Conservation (phyloP, 1,284 basidiomycete genomes). For the Moniliophthora roreri region DNA sequence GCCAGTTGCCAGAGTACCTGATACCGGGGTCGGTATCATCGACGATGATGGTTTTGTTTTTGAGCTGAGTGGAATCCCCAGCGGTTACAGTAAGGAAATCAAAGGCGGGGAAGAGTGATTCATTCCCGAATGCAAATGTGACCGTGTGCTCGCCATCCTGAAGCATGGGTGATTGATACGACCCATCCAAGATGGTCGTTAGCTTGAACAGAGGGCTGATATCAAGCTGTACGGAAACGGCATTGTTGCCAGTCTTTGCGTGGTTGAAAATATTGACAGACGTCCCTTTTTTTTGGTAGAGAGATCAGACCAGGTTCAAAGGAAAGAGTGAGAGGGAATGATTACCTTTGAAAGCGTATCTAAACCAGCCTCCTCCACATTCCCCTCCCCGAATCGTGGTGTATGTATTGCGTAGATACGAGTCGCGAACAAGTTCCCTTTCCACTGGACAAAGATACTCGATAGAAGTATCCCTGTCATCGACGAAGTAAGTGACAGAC, state of each 20-base stretch:
- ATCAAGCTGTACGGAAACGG: conserved; percentile 35
- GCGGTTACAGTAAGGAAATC: conserved; percentile 38
- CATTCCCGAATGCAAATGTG: conserved; percentile 28
- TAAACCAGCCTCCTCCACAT: conserved; percentile 35
- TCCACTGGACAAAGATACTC: conserved; percentile 34
- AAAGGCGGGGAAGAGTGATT: conserved; percentile 26
- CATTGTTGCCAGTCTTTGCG: conserved; percentile 15
- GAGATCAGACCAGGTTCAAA: background rate
- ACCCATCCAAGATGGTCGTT: conserved; percentile 21
- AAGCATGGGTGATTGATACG: conserved; percentile 30
- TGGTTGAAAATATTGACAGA: conserved; percentile 25
- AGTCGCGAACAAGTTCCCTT: conserved; percentile 28
- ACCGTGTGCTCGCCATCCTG: conserved; percentile 35
- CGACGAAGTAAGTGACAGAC: conserved; percentile 31
- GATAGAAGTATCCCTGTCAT: conserved; percentile 35
- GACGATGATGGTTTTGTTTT: conserved; percentile 32
- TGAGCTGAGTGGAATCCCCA: conserved; percentile 31
- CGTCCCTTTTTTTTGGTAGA: conserved; percentile 29
- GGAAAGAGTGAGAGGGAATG: background rate
- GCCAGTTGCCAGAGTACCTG: conserved; percentile 33
- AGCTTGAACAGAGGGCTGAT: conserved; percentile 26
- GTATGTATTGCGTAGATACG: conserved; percentile 39
- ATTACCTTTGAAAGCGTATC: conserved; percentile 35
- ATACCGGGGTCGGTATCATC: conserved; percentile 32
- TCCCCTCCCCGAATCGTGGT: conserved; percentile 27